Base-by-base conservation (phyloP, 768 basidiomycete genomes). In the Collybia nuda region DNA sequence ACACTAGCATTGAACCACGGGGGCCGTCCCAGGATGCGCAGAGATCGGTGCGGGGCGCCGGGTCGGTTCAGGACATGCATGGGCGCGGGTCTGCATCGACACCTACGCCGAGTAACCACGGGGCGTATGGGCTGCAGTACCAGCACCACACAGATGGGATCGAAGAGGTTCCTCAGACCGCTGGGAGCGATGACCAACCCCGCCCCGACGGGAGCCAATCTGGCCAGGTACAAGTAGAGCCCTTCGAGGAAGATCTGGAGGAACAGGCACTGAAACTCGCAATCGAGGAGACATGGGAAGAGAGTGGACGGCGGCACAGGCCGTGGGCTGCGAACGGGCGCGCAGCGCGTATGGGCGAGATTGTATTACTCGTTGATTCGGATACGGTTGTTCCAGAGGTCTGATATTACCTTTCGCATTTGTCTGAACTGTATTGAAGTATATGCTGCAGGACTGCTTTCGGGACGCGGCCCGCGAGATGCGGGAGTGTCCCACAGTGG, bases 391-490 rank as follows among this genome's bases (percentile, higher is more conserved):
- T 88, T 4, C 89, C 91, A 4, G 87, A 87, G 67, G 71, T 71
- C 37, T 3, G 62, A 37, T 36, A 7, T 45, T 21, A 14, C 22
- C 14, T 6, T 14, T 26, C 15, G 14, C 48, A 5, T 18, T 2
- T 9, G 15, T 6, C 23, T 17, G n/a, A n/a, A 12, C 36, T 19
- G 7, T 19, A 12, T 28, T 44, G 24, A 37, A 14, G 22, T 28
- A 50, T 50, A 8, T 41, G 21, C 32, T 18, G 32, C 43, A 76
- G 70, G 92, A 93, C 62, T 91, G 90, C 61, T 78, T 93, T 60
- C 74, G 90, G 29, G 90, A 93, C 66, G 93, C 92, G 1, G 90
- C 89, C 17, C 76, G 88, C 46, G 91, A 95, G 71, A 83, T 95
- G 73, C 67, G 74, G 24, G 82, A 81, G 54, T 85, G 81, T 56